phyloP scores from a whole-genome alignment of 176 grass and related monocot species.

The Juncus inflexus region DNA sequence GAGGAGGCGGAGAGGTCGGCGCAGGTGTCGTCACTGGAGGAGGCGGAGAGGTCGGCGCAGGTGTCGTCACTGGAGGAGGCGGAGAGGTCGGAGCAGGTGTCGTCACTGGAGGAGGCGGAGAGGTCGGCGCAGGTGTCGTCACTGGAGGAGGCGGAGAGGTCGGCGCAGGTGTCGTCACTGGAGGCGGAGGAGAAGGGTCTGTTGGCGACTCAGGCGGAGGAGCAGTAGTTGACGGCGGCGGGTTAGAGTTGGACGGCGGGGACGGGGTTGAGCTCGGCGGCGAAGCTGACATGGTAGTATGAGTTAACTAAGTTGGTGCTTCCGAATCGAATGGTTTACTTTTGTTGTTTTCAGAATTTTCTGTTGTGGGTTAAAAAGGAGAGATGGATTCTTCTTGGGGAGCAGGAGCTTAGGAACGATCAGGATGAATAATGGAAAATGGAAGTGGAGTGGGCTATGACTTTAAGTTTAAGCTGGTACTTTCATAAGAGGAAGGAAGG shows the following conservation, averaged over 20 bases:
- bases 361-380: conserved; percentile 6
- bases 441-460: background rate
- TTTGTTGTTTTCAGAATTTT: background rate
- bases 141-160: background rate
- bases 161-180: background rate
- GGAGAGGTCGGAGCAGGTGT: background rate
- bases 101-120: background rate
- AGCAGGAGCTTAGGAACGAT: background rate
- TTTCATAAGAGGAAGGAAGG: no score
- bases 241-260: background rate
- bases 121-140: conserved; percentile 9
- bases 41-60: background rate
- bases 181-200: background rate
- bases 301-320: background rate
- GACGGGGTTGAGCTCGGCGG: conserved; percentile 9
- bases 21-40: background rate
- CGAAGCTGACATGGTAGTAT: background rate
- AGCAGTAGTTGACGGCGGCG: conserved; percentile 6
- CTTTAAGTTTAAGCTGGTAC: background rate
- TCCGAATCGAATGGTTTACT: background rate
- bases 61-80: background rate
- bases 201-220: background rate
- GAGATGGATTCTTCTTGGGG: background rate
- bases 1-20: background rate
- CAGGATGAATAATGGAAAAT: background rate